A percentile compares a stretch with the other conserved stretches of the same genome.
These are phyloP conservation scores for Hypoxylon perforatum DNA, from an alignment of 495 filamentous ascomycete genomes.

Conservation along the genomic window DNA sequence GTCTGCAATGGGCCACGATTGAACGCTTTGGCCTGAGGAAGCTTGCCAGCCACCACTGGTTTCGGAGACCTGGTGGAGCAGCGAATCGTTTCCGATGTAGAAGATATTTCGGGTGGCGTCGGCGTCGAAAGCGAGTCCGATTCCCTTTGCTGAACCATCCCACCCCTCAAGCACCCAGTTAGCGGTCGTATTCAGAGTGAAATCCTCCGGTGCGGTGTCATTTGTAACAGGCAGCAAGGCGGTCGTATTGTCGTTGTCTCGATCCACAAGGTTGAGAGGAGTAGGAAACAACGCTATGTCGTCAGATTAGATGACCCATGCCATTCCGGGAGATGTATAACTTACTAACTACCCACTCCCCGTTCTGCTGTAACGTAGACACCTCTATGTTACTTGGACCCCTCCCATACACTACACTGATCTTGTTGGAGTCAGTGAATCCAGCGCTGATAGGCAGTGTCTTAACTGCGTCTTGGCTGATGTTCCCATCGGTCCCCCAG, in stretches of 20 bases:
- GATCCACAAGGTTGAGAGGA: constrained; percentile 29
- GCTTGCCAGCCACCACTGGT: constrained; percentile 35
- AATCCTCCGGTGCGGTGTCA: constrained; percentile 27
- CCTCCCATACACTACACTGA: constrained; percentile 44
- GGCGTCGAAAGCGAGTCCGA: constrained; percentile 48
- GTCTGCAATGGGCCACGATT: constrained; percentile 51
- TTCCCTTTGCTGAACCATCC: constrained; percentile 36
- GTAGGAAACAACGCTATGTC: constrained; percentile 45
- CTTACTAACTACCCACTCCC: not conserved
- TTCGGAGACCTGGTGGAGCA: constrained; percentile 43
- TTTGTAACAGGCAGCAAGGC: constrained; percentile 20
- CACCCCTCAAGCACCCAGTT: constrained; percentile 49
- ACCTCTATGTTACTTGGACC: constrained; percentile 45
- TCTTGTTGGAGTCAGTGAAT: constrained; percentile 44
- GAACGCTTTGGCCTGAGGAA: constrained; percentile 27
- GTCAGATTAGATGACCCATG: not conserved
- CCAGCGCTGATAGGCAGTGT: constrained; percentile 40
- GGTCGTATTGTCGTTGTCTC: not conserved
- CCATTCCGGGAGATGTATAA: not conserved
- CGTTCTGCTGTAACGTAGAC: constrained; percentile 36
- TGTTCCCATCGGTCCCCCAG: constrained; percentile 41
- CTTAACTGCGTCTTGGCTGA: constrained; percentile 41
- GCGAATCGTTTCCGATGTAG: constrained; percentile 52
- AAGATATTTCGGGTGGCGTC: constrained; percentile 43
- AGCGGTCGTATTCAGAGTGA: constrained; percentile 39